phyloP scores from a whole-genome alignment of 495 filamentous ascomycete species.

The Penicillium nucicola region DNA sequence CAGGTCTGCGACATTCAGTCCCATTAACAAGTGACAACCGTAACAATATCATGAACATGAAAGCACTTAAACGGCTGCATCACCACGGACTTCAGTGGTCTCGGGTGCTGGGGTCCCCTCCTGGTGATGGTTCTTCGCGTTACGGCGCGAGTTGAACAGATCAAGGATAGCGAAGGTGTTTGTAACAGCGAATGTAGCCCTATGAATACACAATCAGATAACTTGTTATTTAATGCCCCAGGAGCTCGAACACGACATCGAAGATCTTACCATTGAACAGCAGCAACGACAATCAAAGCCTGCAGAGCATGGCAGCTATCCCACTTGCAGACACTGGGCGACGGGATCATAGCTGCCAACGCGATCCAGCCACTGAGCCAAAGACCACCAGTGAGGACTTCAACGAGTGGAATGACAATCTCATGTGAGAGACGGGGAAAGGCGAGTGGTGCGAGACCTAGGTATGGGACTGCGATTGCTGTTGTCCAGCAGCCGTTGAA shows the following conservation, averaged over 20 bases:
- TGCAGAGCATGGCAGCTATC: constrained; percentile 42
- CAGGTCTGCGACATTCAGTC: not conserved
- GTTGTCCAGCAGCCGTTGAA: constrained; percentile 67
- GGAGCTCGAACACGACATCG: not conserved
- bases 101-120: not conserved
- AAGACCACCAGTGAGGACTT: constrained; percentile 18
- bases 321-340: constrained; percentile 39
- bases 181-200: constrained; percentile 41
- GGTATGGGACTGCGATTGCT: constrained; percentile 55
- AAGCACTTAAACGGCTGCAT: not conserved
- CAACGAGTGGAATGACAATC: constrained; percentile 27
- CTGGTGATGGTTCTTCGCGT: not conserved
- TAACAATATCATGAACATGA: not conserved
- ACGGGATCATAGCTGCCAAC: constrained; percentile 55
- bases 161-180: constrained; percentile 30
- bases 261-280: constrained; percentile 45
- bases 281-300: constrained; percentile 42
- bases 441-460: constrained; percentile 56
- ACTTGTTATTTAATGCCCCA: not conserved
- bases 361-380: constrained; percentile 73
- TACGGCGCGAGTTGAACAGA: constrained; percentile 4
- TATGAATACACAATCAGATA: constrained; percentile 12
- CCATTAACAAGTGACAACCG: not conserved
- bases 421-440: constrained; percentile 52
- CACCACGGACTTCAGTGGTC: not conserved